These are phyloP conservation scores for Aureobasidium zeae DNA, from an alignment of 2,329 filamentous ascomycete species.

Conservation along the genomic window DNA sequence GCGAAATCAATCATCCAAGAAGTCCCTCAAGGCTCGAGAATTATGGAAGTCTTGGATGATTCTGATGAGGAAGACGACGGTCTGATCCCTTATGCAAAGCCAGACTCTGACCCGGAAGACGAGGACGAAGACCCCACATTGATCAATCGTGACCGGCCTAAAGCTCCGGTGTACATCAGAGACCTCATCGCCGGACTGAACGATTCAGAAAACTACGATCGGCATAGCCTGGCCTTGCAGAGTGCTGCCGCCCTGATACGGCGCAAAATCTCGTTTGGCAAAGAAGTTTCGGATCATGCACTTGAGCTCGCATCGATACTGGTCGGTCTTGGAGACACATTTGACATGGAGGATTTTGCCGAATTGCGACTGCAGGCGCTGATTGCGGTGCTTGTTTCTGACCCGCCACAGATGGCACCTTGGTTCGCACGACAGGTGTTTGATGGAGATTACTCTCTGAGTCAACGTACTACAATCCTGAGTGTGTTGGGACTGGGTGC, in stretches of 20 bases:
- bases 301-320: slow-evolving; percentile 71
- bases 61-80: slow-evolving; percentile 47
- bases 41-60: slow-evolving; percentile 26
- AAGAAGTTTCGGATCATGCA: slow-evolving; percentile 74
- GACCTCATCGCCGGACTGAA: slow-evolving; percentile 71
- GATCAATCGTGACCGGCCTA: slow-evolving; percentile 71
- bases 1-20: slow-evolving; percentile 20
- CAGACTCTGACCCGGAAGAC: slow-evolving; percentile 80
- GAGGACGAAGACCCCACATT: slow-evolving; percentile 88
- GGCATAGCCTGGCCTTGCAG: slow-evolving; percentile 67
- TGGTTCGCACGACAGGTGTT: slow-evolving; percentile 84
- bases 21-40: slow-evolving; percentile 26
- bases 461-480: slow-evolving; percentile 73
- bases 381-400: slow-evolving; percentile 68
- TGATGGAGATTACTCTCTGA: slow-evolving; percentile 80
- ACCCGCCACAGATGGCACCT: slow-evolving; percentile 67
- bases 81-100: slow-evolving; percentile 70
- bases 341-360: slow-evolving; percentile 68
- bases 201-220: slow-evolving; percentile 75
- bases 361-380: slow-evolving; percentile 69
- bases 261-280: slow-evolving; percentile 79
- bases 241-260: slow-evolving; percentile 74
- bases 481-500: slow-evolving; percentile 73
- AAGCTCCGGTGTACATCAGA: slow-evolving; percentile 80
- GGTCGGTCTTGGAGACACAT: slow-evolving; percentile 75